These are phyloP conservation scores for Larix kaempferi DNA, from an alignment of 75 land plant species.

Conservation along the genomic window DNA sequence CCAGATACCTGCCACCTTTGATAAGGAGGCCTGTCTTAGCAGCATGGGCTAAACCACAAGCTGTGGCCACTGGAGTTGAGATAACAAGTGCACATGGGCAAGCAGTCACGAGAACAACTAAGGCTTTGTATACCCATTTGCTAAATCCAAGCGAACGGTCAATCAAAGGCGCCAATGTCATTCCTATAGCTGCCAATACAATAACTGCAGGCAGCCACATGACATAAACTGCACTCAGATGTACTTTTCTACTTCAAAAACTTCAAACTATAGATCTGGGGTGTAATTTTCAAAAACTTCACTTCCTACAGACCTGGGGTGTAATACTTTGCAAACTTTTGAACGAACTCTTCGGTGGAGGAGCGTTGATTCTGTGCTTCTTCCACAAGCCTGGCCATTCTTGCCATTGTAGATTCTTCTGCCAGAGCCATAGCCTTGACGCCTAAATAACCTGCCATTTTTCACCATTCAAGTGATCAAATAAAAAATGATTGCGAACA, in stretches of 20 bases:
- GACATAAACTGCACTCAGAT: too few relatives aligned
- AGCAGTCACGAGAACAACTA: conserved; percentile 84
- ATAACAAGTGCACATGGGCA: conserved; percentile 93
- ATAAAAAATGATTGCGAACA: too few relatives aligned
- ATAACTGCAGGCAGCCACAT: conserved; percentile 33
- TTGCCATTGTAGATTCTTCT: conserved; percentile 80
- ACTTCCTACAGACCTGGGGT: conserved; percentile 61
- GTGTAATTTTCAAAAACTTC: too few relatives aligned
- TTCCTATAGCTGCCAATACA: conserved; percentile 38
- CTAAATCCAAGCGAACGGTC: conserved; percentile 19
- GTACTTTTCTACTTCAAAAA: too few relatives aligned
- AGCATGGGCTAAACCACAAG: conserved; percentile 79
- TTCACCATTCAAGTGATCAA: too few relatives aligned
- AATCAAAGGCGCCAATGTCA: conserved; percentile 59
- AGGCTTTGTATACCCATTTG: conserved; percentile 68
- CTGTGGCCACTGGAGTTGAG: conserved; percentile 85
- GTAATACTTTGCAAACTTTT: conserved; percentile 74
- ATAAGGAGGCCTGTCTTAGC: conserved; percentile 68
- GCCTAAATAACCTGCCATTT: conserved; percentile 66
- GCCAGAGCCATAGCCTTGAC: conserved; percentile 63
- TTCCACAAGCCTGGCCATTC: conserved; percentile 84
- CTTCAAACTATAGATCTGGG: too few relatives aligned
- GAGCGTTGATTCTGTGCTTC: conserved; percentile 84
- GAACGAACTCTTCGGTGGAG: conserved; percentile 61
- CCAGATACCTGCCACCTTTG: conserved; percentile 84